Percentiles rank a stretch among this genome's conserved stretches.
phyloP scores from a whole-genome alignment of 805 yeast genomes.

The Saccharomycopsis sp. region DNA sequence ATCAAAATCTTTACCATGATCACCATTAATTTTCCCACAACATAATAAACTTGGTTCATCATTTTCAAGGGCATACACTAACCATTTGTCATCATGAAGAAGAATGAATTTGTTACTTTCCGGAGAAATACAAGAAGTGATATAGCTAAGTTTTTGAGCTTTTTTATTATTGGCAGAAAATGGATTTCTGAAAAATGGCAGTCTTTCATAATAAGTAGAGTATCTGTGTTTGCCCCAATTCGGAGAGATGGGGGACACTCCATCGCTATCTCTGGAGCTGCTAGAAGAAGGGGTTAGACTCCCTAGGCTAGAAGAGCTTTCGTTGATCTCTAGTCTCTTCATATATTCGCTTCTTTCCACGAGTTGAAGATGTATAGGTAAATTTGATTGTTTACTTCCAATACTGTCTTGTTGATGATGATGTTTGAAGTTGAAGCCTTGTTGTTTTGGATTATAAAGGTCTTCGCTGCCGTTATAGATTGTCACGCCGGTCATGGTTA shows the following conservation, averaged over 20 bases:
- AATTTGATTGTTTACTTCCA: too few relatives aligned
- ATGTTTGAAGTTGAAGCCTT: too few relatives aligned
- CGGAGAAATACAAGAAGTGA: slow-evolving; percentile 50
- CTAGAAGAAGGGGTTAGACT: slow-evolving; percentile 1
- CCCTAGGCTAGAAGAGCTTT: slow-evolving; percentile 5
- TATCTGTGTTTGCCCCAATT: slow-evolving; percentile 13
- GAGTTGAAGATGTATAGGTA: slow-evolving; percentile 13
- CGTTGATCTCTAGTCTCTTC: slow-evolving; percentile 3
- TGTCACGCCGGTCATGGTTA: too few relatives aligned
- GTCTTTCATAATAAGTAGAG: slow-evolving; percentile 16
- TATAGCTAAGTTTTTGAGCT: slow-evolving; percentile 17
- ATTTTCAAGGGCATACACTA: slow-evolving; percentile 48
- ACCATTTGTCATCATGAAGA: slow-evolving; percentile 60
- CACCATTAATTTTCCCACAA: slow-evolving; percentile 62
- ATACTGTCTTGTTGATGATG: too few relatives aligned
- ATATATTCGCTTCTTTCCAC: slow-evolving; percentile 16
- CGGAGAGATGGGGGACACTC: neutral
- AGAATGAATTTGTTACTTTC: slow-evolving; percentile 56
- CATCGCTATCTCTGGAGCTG: neutral
- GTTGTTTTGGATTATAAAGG: too few relatives aligned
- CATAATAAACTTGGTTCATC: slow-evolving; percentile 46
- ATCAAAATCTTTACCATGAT: slow-evolving; percentile 44
- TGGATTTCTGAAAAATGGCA: slow-evolving; percentile 17
- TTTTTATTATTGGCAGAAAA: slow-evolving; percentile 9
- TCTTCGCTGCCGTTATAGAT: too few relatives aligned